Evolutionary conservation across 2,329 filamentous ascomycete genomes (phyloP), one percentile per base, ranked within the genome.

Genomic region (Cytospora leucostoma): DNA sequence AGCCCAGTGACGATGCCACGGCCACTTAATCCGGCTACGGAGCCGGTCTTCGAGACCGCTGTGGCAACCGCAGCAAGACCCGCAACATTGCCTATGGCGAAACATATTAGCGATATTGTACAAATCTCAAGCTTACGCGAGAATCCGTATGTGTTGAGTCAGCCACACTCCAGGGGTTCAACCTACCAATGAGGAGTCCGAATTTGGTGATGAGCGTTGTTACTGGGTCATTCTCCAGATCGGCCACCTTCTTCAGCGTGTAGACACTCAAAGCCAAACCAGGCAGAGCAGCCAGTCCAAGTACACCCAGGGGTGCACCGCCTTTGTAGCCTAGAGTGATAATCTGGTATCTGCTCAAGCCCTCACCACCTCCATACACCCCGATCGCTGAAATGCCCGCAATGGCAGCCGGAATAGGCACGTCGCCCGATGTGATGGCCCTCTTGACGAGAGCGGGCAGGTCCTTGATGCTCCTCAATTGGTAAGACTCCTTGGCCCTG

Each of bases 221-320:
- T 4, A 47, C 44, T 12, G 44, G 44, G 44, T 47, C 44, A 21
- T 47, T 47, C n/a, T 47, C 44, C 2, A 47, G 44, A 10, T 47
- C n/a, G 7, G 7, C 44, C 8, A 47, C 44, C 44, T 47, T 47
- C 44, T 21, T n/a, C n/a, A 47, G 6, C n/a, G n/a, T 19, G 7
- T 47, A 47, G 12, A n/a, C n/a, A 21, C 44, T 47, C 44, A 47
- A 4, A 19, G 44, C 44, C n/a, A 47, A 10, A 5, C 44, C 44
- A 19, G 44, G 44, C 44, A 47, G 44, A 47, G 44, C 44, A 47
- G 44, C 44, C 44, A 47, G 44, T 47, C 44, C 44, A 21, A 47
- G 44, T 21, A 47, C 44, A 21, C 44, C 44, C 44, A 47, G 8
- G 17, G 44, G 44, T 7, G 44, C 44, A 21, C 44, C 44, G 19